These are phyloP conservation scores for Rhodomyrtus psidioides DNA, from an alignment of 441 rosid species.

Conservation along the genomic window DNA sequence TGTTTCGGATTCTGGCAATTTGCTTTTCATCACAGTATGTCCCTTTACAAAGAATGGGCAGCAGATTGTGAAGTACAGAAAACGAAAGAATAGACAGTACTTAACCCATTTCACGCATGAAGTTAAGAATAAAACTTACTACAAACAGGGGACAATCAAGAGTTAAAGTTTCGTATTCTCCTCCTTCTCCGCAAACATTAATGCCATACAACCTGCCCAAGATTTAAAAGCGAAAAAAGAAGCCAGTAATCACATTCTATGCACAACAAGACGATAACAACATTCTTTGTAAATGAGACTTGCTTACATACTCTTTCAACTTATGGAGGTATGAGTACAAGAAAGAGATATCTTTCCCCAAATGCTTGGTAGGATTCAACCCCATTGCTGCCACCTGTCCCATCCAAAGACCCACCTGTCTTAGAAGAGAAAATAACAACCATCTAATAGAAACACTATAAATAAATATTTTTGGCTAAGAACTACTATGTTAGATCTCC, in stretches of 20 bases:
- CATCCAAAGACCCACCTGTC: slow-evolving; percentile 1
- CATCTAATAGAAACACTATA: not conserved
- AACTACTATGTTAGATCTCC: not conserved
- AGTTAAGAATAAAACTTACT: slow-evolving; percentile 29
- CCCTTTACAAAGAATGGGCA: not conserved
- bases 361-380: slow-evolving; percentile 75
- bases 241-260: not conserved
- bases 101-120: not conserved
- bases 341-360: slow-evolving; percentile 73
- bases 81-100: not conserved
- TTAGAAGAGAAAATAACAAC: not conserved
- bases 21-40: not conserved
- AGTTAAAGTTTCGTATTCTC: slow-evolving; percentile 92
- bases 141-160: slow-evolving; percentile 93
- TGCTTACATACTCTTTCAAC: slow-evolving; percentile 66
- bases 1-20: not conserved
- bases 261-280: not conserved
- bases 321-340: slow-evolving; percentile 66
- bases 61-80: not conserved
- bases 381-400: slow-evolving; percentile 94
- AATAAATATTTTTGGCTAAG: not conserved
- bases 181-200: slow-evolving; percentile 98
- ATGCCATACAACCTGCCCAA: slow-evolving; percentile 69
- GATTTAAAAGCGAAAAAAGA: not conserved
- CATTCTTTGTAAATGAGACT: not conserved